These are phyloP conservation scores for Penicillium bovifimosum DNA, from an alignment of 495 filamentous ascomycete species.

Conservation along the genomic window DNA sequence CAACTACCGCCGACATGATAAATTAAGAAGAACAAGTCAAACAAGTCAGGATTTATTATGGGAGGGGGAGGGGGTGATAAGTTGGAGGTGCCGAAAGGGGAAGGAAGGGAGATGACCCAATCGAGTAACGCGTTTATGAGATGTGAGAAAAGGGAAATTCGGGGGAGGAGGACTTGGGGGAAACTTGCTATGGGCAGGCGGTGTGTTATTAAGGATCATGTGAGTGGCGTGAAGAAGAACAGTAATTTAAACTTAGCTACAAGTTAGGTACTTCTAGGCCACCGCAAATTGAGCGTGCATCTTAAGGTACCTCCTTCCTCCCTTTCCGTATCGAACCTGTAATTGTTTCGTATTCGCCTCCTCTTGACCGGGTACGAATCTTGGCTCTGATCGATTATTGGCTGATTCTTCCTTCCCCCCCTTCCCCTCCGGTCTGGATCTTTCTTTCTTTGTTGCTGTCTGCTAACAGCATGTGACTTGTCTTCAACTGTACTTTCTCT, in stretches of 20 bases:
- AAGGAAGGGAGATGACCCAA: conserved; percentile 45
- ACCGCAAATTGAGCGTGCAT: too few species aligned
- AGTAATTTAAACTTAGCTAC: background rate
- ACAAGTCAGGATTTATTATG: conserved; percentile 3
- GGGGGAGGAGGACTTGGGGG: background rate
- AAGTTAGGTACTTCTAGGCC: too few species aligned
- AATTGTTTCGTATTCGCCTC: background rate
- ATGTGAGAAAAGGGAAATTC: conserved; percentile 36
- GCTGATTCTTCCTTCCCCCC: background rate
- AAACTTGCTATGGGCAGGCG: conserved; percentile 35
- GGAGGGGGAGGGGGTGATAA: conserved; percentile 7
- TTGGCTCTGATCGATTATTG: background rate
- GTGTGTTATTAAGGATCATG: conserved; percentile 25
- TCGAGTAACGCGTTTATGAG: conserved; percentile 50
- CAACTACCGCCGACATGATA: conserved; percentile 43
- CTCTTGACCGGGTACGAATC: background rate
- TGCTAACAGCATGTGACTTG: too few species aligned
- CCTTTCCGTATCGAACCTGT: background rate
- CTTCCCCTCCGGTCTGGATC: conserved; percentile 3
- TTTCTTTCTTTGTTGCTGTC: background rate
- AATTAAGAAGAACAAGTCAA: conserved; percentile 27
- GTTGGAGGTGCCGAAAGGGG: conserved; percentile 42
- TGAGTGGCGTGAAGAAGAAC: conserved; percentile 6
- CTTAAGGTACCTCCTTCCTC: background rate
- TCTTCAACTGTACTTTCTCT: too few species aligned